Percentiles rank a stretch among this genome's conserved stretches.
Evolutionary conservation across 176 grass and related monocot species (phyloP).

Genomic region (Paspalum notatum): DNA sequence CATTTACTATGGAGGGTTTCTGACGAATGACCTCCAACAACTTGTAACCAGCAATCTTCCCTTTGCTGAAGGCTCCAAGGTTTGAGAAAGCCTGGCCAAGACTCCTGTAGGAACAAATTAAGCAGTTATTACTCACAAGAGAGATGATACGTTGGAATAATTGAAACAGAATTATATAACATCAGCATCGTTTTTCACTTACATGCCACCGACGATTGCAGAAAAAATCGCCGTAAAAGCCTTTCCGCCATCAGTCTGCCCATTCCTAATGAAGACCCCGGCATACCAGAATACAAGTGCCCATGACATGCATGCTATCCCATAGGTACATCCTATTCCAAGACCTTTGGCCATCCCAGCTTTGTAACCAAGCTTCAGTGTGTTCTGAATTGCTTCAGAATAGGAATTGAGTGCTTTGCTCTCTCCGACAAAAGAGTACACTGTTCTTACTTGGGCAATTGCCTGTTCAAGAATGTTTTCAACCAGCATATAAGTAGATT

Average conservation of each 20-base stretch:
- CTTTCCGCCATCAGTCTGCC: slow-evolving; percentile 88
- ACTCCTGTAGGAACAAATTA: slow-evolving; percentile 64
- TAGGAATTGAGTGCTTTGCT: slow-evolving; percentile 93
- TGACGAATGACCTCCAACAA: slow-evolving; percentile 88
- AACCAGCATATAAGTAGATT: slow-evolving; percentile 27
- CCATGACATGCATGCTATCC: slow-evolving; percentile 98
- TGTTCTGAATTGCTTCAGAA: slow-evolving; percentile 91
- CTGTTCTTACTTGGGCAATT: slow-evolving; percentile 97
- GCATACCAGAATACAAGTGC: slow-evolving; percentile 98
- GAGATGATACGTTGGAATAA: background rate
- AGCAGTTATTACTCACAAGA: background rate
- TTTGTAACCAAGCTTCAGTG: slow-evolving; percentile 94
- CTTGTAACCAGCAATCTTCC: slow-evolving; percentile 95
- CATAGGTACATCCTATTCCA: slow-evolving; percentile 95
- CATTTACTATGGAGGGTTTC: slow-evolving; percentile 86
- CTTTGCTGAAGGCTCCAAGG: slow-evolving; percentile 98
- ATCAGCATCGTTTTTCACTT: slow-evolving; percentile 38
- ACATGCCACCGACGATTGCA: slow-evolving; percentile 96
- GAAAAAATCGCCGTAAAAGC: slow-evolving; percentile 97
- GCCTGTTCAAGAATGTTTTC: slow-evolving; percentile 44
- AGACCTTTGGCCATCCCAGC: slow-evolving; percentile 99
- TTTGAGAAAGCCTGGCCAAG: slow-evolving; percentile 99
- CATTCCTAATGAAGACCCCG: slow-evolving; percentile 94
- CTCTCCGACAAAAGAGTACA: slow-evolving; percentile 96
- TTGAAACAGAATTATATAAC: slow-evolving; percentile 1